phyloP scores from a whole-genome alignment of 305 asterid genomes.

The Ilex paraguariensis region DNA sequence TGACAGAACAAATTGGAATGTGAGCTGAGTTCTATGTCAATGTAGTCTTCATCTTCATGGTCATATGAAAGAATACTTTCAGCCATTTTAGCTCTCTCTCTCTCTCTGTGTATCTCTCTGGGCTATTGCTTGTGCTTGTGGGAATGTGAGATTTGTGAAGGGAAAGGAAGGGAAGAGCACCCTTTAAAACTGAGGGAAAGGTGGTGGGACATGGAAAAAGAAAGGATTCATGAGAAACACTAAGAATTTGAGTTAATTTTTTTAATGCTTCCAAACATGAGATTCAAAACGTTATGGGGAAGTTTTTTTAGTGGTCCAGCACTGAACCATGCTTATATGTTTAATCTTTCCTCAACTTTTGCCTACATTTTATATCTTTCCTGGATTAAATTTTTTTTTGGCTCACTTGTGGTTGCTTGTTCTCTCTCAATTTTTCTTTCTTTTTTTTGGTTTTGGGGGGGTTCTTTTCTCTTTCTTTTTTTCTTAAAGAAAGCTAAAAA shows the following conservation, averaged over 20 bases:
- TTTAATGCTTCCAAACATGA: constrained; percentile 7
- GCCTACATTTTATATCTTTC: no score
- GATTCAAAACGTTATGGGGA: constrained; percentile 12
- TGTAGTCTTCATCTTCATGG: constrained; percentile 54
- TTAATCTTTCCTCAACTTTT: no score
- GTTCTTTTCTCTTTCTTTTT: no score
- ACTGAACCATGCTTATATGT: no score
- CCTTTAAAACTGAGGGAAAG: constrained; percentile 3
- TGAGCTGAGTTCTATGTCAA: constrained; percentile 60
- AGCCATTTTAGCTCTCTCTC: constrained; percentile 31
- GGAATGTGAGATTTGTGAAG: constrained; percentile 8
- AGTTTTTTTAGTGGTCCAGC: neutral
- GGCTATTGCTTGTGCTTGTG: neutral
- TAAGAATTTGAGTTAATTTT: neutral
- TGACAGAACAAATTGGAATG: constrained; percentile 27
- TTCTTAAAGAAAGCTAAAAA: no score
- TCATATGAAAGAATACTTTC: constrained; percentile 26
- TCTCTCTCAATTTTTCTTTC: no score
- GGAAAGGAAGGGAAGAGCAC: constrained; percentile 2
- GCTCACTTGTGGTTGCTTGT: no score
- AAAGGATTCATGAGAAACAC: no score
- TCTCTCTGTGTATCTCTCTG: constrained; percentile 1
- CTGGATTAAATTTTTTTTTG: no score
- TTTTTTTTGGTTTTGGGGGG: no score
- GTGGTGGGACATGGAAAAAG: no score